Percentiles rank a stretch among this genome's conserved stretches.
Evolutionary conservation across 768 basidiomycete genomes (phyloP).

Genomic region (Tylopilus rubrobrunneus): DNA sequence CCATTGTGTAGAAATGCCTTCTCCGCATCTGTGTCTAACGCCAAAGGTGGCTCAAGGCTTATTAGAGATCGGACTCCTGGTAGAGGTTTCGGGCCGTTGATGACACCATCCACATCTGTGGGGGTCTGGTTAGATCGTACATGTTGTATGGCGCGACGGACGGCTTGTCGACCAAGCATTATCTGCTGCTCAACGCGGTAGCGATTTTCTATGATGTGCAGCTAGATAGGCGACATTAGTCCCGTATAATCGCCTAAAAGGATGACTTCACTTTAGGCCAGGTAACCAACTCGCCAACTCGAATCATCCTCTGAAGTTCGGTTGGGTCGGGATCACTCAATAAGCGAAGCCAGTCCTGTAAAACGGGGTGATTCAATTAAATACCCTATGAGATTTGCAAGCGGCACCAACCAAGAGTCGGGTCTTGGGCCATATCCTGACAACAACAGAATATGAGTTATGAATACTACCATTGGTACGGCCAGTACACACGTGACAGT

Average conservation of each 20-base stretch:
- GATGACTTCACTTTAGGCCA: constrained; percentile 80
- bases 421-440: constrained; percentile 82
- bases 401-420: constrained; percentile 54
- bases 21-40: constrained; percentile 80
- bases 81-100: constrained; percentile 23
- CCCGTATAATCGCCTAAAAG: neutral
- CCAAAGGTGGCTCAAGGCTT: constrained; percentile 50
- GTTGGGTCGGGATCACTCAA: constrained; percentile 77
- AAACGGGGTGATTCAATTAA: neutral
- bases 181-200: constrained; percentile 81
- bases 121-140: constrained; percentile 20
- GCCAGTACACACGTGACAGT: constrained; percentile 68
- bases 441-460: constrained; percentile 19
- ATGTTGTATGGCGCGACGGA: constrained; percentile 54
- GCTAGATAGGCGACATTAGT: constrained; percentile 38
- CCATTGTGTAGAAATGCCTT: constrained; percentile 55
- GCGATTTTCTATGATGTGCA: constrained; percentile 95
- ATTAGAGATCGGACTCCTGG: constrained; percentile 23
- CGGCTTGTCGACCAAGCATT: constrained; percentile 66
- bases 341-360: constrained; percentile 78
- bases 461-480: constrained; percentile 11
- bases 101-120: constrained; percentile 19
- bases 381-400: neutral
- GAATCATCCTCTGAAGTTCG: constrained; percentile 84
- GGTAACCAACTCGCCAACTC: constrained; percentile 84